Conservation (phyloP, 2,329 filamentous ascomycete species). For the Fusarium virguliforme region DNA sequence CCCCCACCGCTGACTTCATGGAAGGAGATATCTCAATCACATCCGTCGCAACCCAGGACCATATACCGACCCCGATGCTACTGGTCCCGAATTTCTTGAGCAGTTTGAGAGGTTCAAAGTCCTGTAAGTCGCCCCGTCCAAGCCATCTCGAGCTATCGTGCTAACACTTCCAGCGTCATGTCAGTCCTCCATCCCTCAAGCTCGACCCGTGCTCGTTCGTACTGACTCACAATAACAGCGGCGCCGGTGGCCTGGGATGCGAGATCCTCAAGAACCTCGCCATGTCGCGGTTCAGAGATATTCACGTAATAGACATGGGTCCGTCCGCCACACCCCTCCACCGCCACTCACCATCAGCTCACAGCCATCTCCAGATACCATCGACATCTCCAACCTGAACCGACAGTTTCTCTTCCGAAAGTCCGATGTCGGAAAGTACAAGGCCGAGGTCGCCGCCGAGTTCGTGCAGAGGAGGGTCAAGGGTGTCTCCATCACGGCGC, state of each 20-base stretch:
- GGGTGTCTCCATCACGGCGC: slow-evolving; percentile 92
- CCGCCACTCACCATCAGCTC: slow-evolving; percentile 21
- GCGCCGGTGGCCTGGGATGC: slow-evolving; percentile 93
- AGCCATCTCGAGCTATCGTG: background rate
- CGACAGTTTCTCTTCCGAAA: slow-evolving; percentile 97
- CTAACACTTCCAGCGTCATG: slow-evolving; percentile 65
- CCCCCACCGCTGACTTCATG: slow-evolving; percentile 23
- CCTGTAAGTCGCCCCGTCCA: slow-evolving; percentile 68
- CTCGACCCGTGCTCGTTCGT: slow-evolving; percentile 23
- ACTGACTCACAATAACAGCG: slow-evolving; percentile 67
- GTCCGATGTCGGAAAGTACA: slow-evolving; percentile 91
- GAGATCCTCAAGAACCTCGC: slow-evolving; percentile 98
- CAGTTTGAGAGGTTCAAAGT: slow-evolving; percentile 81
- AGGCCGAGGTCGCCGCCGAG: slow-evolving; percentile 91
- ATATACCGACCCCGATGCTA: slow-evolving; percentile 79
- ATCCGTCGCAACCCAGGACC: slow-evolving; percentile 85
- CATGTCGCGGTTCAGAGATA: slow-evolving; percentile 94
- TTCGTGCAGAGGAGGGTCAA: slow-evolving; percentile 93
- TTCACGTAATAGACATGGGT: slow-evolving; percentile 99
- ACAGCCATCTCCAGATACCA: slow-evolving; percentile 78
- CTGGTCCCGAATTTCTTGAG: slow-evolving; percentile 67
- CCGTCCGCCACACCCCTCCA: slow-evolving; percentile 49
- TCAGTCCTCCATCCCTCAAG: slow-evolving; percentile 54
- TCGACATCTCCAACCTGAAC: slow-evolving; percentile 98
- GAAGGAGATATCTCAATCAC: slow-evolving; percentile 87